These are phyloP conservation scores for Cercospora berteroae DNA, from an alignment of 2,329 filamentous ascomycete genomes.

Conservation along the genomic window DNA sequence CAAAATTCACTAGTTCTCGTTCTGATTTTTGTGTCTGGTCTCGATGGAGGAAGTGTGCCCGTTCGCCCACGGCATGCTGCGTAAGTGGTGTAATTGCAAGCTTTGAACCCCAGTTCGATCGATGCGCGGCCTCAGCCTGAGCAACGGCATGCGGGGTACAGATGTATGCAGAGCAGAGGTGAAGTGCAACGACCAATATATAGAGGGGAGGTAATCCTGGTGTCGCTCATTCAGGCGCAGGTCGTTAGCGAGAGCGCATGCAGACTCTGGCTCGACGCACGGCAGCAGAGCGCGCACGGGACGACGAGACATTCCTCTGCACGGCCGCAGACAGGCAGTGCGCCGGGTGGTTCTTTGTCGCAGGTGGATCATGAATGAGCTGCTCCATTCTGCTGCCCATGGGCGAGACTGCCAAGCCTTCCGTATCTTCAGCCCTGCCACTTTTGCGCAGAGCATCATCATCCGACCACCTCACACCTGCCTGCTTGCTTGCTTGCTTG, in stretches of 20 bases:
- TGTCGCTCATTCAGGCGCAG: constrained; percentile 1
- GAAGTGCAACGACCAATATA: not conserved
- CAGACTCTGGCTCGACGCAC: not conserved
- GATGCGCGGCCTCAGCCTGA: not conserved
- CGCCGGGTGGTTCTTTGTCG: not conserved
- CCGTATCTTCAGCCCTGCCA: not conserved
- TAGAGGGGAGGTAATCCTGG: not conserved
- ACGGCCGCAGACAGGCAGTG: not conserved
- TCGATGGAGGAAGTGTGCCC: not conserved
- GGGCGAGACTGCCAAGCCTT: not conserved
- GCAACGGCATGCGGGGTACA: not conserved
- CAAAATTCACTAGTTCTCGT: not conserved
- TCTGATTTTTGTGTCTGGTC: not conserved
- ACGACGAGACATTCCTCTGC: constrained; percentile 1
- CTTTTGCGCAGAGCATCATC: not conserved
- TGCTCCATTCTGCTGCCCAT: not conserved
- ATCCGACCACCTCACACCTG: not conserved
- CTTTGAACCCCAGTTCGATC: not conserved
- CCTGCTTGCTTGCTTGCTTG: not conserved
- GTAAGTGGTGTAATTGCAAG: not conserved
- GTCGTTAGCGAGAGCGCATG: not conserved
- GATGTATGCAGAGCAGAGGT: not conserved
- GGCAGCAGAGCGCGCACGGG: not conserved
- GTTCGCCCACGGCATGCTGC: not conserved
- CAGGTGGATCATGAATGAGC: not conserved